These are phyloP conservation scores for Thraustochytrium striatum DNA, from an alignment of 352 stramenopile species.

Conservation along the genomic window DNA sequence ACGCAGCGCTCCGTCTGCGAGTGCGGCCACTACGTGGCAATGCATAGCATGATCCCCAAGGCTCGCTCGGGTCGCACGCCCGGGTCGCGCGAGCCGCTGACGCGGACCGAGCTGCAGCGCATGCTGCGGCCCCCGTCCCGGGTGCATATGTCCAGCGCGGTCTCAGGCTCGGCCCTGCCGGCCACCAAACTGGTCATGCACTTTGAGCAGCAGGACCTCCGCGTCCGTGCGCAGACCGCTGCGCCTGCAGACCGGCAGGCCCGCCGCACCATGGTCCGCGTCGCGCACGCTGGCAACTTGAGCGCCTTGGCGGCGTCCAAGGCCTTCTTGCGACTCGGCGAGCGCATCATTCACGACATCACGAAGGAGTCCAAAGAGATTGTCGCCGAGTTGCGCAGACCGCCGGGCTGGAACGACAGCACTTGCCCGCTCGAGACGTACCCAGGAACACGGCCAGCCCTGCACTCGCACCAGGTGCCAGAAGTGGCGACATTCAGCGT, in stretches of 20 bases:
- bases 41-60: slow-evolving; percentile 45
- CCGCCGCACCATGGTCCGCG: not conserved
- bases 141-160: not conserved
- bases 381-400: slow-evolving; percentile 11
- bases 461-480: not conserved
- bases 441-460: not conserved
- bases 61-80: not conserved
- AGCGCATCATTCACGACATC: slow-evolving; percentile 38
- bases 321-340: slow-evolving; percentile 28
- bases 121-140: slow-evolving; percentile 28
- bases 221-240: slow-evolving; percentile 31
- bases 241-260: not conserved
- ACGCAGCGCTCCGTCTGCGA: slow-evolving; percentile 1
- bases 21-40: slow-evolving; percentile 45
- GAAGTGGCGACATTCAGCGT: slow-evolving; percentile 3
- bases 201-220: slow-evolving; percentile 13
- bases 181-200: slow-evolving; percentile 3
- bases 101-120: slow-evolving; percentile 13
- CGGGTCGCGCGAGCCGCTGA: not conserved
- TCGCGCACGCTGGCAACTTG: not conserved
- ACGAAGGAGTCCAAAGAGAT: slow-evolving; percentile 36
- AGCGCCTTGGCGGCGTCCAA: not conserved
- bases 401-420: slow-evolving; percentile 22
- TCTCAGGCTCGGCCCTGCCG: not conserved
- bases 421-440: slow-evolving; percentile 6